Percentiles rank a stretch among this genome's conserved stretches.
phyloP scores from a whole-genome alignment of 2,329 filamentous ascomycete species.

The Alternaria conjuncta region DNA sequence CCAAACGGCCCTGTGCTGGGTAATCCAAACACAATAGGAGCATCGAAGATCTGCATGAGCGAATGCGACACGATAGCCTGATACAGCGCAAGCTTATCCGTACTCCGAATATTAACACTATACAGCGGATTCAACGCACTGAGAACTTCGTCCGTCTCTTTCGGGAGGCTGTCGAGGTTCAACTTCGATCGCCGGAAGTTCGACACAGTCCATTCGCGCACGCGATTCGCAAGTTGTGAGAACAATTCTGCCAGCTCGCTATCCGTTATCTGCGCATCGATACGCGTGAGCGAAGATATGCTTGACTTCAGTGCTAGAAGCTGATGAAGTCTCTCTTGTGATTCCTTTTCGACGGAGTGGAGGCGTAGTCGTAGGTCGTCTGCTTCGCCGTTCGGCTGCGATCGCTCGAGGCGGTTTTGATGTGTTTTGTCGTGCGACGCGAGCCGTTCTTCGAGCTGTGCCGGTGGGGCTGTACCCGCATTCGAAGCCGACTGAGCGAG shows the following conservation, averaged over 20 bases:
- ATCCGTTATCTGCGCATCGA: constrained; percentile 68
- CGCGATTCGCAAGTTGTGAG: constrained; percentile 67
- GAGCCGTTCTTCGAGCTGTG: constrained; percentile 35
- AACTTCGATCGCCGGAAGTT: constrained; percentile 70
- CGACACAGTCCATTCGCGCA: constrained; percentile 77
- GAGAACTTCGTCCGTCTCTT: constrained; percentile 24
- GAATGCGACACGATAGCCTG: constrained; percentile 37
- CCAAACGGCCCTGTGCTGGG: constrained; percentile 29
- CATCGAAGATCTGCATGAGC: constrained; percentile 39
- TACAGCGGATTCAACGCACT: constrained; percentile 25
- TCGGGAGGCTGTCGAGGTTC: constrained; percentile 22
- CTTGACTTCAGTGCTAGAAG: constrained; percentile 73
- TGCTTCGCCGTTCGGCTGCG: constrained; percentile 29
- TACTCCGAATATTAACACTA: constrained; percentile 7
- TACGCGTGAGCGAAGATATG: constrained; percentile 70
- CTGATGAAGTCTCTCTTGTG: constrained; percentile 63
- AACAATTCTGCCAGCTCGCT: constrained; percentile 70
- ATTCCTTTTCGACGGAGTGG: constrained; percentile 61
- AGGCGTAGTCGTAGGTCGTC: constrained; percentile 37
- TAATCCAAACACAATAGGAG: constrained; percentile 34
- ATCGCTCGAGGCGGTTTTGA: not conserved
- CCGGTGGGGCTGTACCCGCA: constrained; percentile 7
- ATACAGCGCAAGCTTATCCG: constrained; percentile 40
- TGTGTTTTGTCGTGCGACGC: constrained; percentile 23
- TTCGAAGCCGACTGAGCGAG: constrained; percentile 13